Conservation (phyloP, 441 rosid species). For the Erodium texanum region DNA sequence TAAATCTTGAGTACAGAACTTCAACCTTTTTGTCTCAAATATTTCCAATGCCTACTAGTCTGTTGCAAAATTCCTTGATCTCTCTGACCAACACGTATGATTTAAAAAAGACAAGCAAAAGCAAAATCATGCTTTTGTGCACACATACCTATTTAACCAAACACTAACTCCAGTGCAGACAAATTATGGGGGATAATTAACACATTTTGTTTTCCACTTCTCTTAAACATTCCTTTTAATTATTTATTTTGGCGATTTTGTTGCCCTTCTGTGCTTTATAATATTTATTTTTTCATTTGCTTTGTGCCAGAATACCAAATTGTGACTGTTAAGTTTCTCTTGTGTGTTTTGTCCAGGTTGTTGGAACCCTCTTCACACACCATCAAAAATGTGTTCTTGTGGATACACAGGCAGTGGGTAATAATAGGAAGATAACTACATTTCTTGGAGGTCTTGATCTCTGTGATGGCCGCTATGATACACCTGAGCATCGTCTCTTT, state of each 20-base stretch:
- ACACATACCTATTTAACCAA: neutral
- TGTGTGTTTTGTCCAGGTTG: conserved; percentile 31
- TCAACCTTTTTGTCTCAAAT: neutral
- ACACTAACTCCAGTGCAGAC: neutral
- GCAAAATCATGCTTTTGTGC: neutral
- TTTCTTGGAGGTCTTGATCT: conserved; percentile 49
- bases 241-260: neutral
- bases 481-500: conserved; percentile 44
- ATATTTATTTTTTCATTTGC: neutral
- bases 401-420: conserved; percentile 71
- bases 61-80: neutral
- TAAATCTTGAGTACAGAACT: neutral
- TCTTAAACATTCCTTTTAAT: neutral
- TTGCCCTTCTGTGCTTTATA: neutral
- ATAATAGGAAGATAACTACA: conserved; percentile 59
- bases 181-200: neutral
- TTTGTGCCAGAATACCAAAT: neutral
- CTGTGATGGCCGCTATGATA: conserved; percentile 79
- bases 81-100: neutral
- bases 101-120: neutral
- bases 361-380: conserved; percentile 90
- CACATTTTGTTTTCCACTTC: neutral
- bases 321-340: too few species aligned
- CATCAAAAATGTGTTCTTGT: conserved; percentile 90
- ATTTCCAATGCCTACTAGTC: neutral